Evolutionary conservation across 2,329 filamentous ascomycete species (phyloP).

Genomic region (Huntiella decipiens): DNA sequence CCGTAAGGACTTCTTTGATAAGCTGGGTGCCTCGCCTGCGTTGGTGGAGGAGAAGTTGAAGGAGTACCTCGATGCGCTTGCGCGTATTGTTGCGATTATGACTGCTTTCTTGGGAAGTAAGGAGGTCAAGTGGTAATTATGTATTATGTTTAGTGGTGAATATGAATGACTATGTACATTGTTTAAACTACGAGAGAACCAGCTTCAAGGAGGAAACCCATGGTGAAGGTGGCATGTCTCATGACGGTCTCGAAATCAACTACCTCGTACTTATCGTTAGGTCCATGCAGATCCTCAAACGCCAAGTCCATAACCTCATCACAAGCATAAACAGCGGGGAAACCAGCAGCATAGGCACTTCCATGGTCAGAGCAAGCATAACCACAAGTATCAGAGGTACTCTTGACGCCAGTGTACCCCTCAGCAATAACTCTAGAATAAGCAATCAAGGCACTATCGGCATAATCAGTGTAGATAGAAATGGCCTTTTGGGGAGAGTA

Average conservation of each 20-base stretch:
- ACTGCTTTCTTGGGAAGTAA: conserved; percentile 36
- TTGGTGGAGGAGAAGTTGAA: conserved; percentile 46
- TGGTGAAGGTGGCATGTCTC: conserved; percentile 20
- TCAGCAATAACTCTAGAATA: conserved; percentile 19
- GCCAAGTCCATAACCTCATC: conserved; percentile 18
- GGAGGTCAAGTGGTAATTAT: conserved; percentile 36
- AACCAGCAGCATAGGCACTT: conserved; percentile 19
- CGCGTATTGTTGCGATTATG: conserved; percentile 62
- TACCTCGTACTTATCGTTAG: conserved; percentile 18
- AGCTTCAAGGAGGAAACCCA: conserved; percentile 21
- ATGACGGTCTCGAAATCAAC: conserved; percentile 21
- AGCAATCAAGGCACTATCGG: conserved; percentile 22
- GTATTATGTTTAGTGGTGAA: background rate
- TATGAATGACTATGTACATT: background rate
- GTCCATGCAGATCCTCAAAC: conserved; percentile 18
- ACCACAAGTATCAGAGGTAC: conserved; percentile 21
- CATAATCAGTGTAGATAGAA: conserved; percentile 27
- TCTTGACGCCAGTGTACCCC: conserved; percentile 17
- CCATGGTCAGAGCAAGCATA: conserved; percentile 28
- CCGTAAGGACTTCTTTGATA: conserved; percentile 79
- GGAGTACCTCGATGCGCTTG: conserved; percentile 56
- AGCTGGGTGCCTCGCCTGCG: conserved; percentile 50
- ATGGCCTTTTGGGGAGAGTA: conserved; percentile 27
- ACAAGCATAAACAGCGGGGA: conserved; percentile 21
- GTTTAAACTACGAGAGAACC: conserved; percentile 17